A percentile compares a stretch with the other conserved stretches of the same genome.
Evolutionary conservation across 192 early-diverging fungal species (phyloP).

Genomic region (Linnemannia zychae): DNA sequence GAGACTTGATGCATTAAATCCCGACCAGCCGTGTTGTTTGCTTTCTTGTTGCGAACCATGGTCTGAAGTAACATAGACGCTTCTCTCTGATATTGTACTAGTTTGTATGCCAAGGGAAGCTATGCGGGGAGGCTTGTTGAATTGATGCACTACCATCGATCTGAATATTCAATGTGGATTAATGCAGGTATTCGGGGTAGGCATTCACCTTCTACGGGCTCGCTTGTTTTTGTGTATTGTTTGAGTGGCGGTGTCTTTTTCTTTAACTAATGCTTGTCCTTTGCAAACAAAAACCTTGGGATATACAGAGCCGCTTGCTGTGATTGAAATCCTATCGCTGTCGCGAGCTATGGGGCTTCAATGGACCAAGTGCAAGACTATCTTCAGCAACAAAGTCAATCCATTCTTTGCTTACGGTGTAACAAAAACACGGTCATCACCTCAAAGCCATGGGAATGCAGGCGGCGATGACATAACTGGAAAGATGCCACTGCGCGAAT

Average conservation of each 20-base stretch:
- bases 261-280: background rate
- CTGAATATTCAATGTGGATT: conserved; percentile 41
- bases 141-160: conserved; percentile 35
- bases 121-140: conserved; percentile 33
- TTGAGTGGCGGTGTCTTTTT: background rate
- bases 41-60: background rate
- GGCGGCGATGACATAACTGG: background rate
- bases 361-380: conserved; percentile 32
- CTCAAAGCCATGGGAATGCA: background rate
- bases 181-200: conserved; percentile 34
- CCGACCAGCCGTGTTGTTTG: background rate
- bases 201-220: background rate
- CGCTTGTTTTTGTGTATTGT: background rate
- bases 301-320: conserved; percentile 34
- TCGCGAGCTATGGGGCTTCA: conserved; percentile 18
- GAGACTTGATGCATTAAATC: background rate
- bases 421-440: background rate
- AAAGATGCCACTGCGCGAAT: background rate
- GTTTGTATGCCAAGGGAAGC: conserved; percentile 27
- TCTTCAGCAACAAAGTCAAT: conserved; percentile 16
- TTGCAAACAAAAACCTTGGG: conserved; percentile 25
- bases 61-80: background rate
- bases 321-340: conserved; percentile 11
- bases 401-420: conserved; percentile 12
- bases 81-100: background rate